A percentile compares a stretch with the other conserved stretches of the same genome.
phyloP scores from a whole-genome alignment of 306 rosid species.

The Mucuna pruriens region DNA sequence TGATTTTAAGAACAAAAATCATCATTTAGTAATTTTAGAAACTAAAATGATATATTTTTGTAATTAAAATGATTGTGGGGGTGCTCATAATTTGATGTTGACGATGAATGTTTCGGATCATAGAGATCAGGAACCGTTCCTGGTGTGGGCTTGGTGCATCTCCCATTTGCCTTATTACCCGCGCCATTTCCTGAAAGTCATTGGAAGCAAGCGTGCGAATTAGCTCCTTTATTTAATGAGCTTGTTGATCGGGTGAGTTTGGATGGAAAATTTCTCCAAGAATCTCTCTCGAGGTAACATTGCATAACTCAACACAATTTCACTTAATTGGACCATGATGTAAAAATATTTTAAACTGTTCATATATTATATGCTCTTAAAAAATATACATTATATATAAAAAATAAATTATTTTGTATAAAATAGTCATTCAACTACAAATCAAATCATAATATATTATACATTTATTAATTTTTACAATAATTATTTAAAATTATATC shows the following conservation, averaged over 20 bases:
- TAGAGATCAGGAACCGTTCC: slow-evolving; percentile 84
- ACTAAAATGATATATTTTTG: neutral
- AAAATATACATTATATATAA: neutral
- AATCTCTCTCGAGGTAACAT: slow-evolving; percentile 79
- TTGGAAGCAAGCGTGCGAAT: slow-evolving; percentile 76
- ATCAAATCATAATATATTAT: no score
- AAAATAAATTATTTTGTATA: no score
- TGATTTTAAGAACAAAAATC: neutral
- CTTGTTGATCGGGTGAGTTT: slow-evolving; percentile 90
- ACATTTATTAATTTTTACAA: no score
- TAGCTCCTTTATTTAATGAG: slow-evolving; percentile 79
- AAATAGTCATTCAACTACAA: no score
- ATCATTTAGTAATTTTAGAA: neutral
- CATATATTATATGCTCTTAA: no score
- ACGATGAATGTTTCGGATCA: neutral
- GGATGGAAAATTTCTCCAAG: slow-evolving; percentile 85
- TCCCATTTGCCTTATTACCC: slow-evolving; percentile 81
- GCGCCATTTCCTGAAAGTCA: slow-evolving; percentile 67
- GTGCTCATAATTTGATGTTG: slow-evolving; percentile 20
- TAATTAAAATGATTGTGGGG: no score
- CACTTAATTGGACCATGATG: no score
- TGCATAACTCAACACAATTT: no score
- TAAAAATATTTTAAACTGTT: no score
- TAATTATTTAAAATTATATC: no score
- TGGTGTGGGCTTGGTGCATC: slow-evolving; percentile 88